phyloP scores from a whole-genome alignment of 768 basidiomycete species.

The Rhizopogon roseolus region DNA sequence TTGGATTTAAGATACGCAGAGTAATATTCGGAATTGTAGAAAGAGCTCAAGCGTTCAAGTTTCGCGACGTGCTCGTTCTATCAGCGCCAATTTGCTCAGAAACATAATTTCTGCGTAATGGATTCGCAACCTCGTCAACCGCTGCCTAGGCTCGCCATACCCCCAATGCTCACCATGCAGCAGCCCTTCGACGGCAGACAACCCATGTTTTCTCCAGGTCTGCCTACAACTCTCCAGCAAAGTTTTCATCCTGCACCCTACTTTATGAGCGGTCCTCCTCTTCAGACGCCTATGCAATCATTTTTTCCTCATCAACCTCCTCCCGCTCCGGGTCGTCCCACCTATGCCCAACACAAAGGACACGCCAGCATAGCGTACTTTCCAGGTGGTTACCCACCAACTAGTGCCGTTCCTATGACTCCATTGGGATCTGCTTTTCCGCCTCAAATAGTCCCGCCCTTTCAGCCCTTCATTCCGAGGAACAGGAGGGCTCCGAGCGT shows the following conservation, averaged over 20 bases:
- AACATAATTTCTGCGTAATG: conserved; percentile 15
- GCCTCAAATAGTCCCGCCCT: conserved; percentile 41
- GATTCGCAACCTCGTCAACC: conserved; percentile 42
- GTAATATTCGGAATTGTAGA: neutral
- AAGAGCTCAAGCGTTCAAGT: neutral
- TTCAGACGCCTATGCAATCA: conserved; percentile 73
- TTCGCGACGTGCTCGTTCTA: neutral
- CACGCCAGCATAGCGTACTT: conserved; percentile 61
- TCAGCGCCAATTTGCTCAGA: conserved; percentile 1
- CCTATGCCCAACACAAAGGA: conserved; percentile 45
- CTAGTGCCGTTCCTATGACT: conserved; percentile 51
- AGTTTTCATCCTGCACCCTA: conserved; percentile 50
- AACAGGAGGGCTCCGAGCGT: conserved; percentile 61
- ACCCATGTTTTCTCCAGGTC: conserved; percentile 58
- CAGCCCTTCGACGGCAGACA: conserved; percentile 47
- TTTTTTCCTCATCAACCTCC: conserved; percentile 54
- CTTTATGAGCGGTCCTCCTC: conserved; percentile 36
- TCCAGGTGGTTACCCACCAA: conserved; percentile 56
- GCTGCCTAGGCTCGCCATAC: conserved; percentile 55
- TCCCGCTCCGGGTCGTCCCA: conserved; percentile 46
- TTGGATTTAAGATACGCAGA: neutral
- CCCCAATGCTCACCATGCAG: conserved; percentile 48
- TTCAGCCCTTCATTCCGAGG: conserved; percentile 52
- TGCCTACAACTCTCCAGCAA: conserved; percentile 56
- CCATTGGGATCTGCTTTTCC: conserved; percentile 58